Percentiles rank a stretch among this genome's conserved stretches.
These are phyloP conservation scores for Aspergillus nidulans DNA, from an alignment of 495 filamentous ascomycete genomes.

Conservation along the genomic window DNA sequence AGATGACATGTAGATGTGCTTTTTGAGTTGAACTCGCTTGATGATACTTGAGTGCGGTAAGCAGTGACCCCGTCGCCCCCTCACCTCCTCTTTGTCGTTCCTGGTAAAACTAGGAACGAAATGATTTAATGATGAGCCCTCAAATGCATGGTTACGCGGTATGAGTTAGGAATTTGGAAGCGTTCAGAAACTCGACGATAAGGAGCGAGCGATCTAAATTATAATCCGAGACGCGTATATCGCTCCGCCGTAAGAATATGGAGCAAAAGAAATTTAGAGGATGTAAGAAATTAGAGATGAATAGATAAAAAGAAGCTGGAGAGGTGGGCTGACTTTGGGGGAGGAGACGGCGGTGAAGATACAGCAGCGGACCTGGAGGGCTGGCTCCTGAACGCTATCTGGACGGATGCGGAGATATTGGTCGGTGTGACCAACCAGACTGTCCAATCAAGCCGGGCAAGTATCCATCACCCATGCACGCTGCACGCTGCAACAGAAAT, in stretches of 20 bases:
- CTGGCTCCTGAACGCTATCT: neutral
- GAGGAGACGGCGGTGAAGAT: neutral
- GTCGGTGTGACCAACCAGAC: constrained; percentile 10
- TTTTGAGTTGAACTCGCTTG: too few relatives aligned
- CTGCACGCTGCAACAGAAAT: neutral
- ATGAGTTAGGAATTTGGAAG: neutral
- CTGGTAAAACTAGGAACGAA: constrained; percentile 6
- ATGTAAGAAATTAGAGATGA: too few relatives aligned
- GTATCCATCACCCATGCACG: neutral
- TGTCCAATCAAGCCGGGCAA: neutral
- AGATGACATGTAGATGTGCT: too few relatives aligned
- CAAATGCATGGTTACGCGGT: constrained; percentile 14
- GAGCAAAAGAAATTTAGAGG: neutral
- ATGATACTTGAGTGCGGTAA: constrained; percentile 25
- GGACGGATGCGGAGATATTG: constrained; percentile 20
- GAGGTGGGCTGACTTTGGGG: constrained; percentile 3
- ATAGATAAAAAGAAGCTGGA: constrained; percentile 4
- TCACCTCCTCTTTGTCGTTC: neutral
- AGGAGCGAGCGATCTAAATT: neutral
- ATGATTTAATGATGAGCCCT: constrained; percentile 3
- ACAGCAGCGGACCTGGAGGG: neutral
- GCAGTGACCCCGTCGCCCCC: constrained; percentile 1
- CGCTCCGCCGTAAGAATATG: neutral
- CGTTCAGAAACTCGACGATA: neutral
- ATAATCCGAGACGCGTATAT: neutral